Base-by-base conservation (phyloP, 2,329 filamentous ascomycete genomes). In the Davidsoniella australis region DNA sequence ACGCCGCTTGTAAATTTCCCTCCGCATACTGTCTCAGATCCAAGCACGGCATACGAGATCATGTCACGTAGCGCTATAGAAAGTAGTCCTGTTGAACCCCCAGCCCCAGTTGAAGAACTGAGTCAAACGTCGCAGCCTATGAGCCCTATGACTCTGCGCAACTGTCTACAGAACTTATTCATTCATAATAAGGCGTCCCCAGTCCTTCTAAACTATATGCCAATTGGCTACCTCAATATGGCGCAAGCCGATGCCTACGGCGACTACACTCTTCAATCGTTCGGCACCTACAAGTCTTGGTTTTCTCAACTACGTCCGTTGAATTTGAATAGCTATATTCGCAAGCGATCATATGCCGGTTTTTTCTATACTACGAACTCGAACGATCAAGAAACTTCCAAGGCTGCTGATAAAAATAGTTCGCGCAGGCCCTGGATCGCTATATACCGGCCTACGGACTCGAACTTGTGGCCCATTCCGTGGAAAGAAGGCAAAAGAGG, bases 361-460 rank as follows among this genome's bases (percentile, higher is more conserved):
- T 56, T 76, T 5, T 77, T 76, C 55, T 73, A 73, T 55, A 74
- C 70, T 0, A 60, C 65, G 14, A 62, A 65, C 17, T 33, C 20
- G 3, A 23, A 9, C 23, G 26, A 18, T 41, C 49, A 20, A 17
- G 36, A 47, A 17, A 42, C 10, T 16, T 20, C 4, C 0, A 49
- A 48, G 9, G 53, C 56, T 1, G 41, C 50, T 2, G 54, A 55
- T 14, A 23, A 41, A 33, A 48, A 14, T 16, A 57, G 55, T 7
- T 50, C 54, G 29, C 64, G 67, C 8, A 66, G 68, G 41, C 70
- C 74, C 0, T 78, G 73, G 73, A 54, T 76, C 33, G 70, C 62
- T 0, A 56, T 73, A 12, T 66, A 68, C 51, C 66, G 74, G 9
- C 66, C 69, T 0, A 55, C 60, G 4, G 60, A 68, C n/a, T 60